phyloP scores from a whole-genome alignment of 345 rosid genomes.

The Punica granatum region DNA sequence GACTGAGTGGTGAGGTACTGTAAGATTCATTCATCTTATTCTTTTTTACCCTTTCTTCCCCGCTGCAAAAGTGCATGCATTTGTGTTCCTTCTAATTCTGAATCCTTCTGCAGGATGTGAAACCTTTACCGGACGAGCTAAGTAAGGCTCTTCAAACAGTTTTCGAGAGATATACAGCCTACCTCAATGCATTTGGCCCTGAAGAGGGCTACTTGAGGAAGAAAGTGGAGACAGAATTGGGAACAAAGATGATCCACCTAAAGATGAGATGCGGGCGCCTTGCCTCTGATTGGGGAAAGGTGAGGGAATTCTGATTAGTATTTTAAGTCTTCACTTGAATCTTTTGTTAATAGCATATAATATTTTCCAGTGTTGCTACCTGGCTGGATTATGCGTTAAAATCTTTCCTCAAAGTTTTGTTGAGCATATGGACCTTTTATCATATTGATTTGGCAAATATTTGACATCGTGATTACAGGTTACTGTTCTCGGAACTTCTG shows the following conservation, averaged over 20 bases:
- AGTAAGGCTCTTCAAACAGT: constrained; percentile 43
- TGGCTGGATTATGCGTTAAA: too few species aligned
- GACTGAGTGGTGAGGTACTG: constrained; percentile 84
- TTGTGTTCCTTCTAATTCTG: constrained; percentile 13
- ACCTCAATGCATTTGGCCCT: constrained; percentile 67
- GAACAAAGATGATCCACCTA: constrained; percentile 87
- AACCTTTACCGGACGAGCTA: constrained; percentile 48
- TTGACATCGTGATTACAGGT: constrained; percentile 37
- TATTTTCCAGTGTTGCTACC: too few species aligned
- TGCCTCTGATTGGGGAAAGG: constrained; percentile 93
- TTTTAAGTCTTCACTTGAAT: neutral
- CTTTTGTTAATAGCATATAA: neutral
- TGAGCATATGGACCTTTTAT: neutral
- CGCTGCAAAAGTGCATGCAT: constrained; percentile 6
- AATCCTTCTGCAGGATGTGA: constrained; percentile 49
- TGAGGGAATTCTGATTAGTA: constrained; percentile 16
- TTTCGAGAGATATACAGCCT: constrained; percentile 53
- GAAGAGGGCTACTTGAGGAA: constrained; percentile 68
- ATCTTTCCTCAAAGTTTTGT: neutral
- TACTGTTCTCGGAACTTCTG: constrained; percentile 84
- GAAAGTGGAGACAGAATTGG: constrained; percentile 92
- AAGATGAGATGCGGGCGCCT: constrained; percentile 97
- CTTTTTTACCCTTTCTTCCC: constrained; percentile 3
- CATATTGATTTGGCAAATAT: constrained; percentile 4
- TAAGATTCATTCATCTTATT: neutral